Base-by-base conservation (phyloP, 2,329 filamentous ascomycete genomes). In the Akanthomyces muscarius region DNA sequence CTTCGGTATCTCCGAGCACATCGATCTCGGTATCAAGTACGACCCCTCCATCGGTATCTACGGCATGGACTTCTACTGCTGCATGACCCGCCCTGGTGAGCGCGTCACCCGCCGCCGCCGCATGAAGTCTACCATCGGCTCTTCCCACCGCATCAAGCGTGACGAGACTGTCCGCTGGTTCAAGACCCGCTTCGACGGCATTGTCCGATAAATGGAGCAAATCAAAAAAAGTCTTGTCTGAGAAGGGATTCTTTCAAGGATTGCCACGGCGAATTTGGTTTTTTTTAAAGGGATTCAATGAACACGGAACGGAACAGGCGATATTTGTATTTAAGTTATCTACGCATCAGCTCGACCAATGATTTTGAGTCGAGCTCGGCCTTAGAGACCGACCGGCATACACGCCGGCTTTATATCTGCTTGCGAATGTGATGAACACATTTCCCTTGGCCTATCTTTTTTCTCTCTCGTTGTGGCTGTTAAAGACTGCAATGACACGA, bases 31-130 rank as follows among this genome's bases (percentile, higher is more conserved):
- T 77, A 99, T 99, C 91, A 99, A 99, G 89, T 97, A 97, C 86
- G 93, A 97, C 85, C 93, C 93, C 70, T 90, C 87, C 69, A 97
- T 97, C 74, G 93, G 93, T 89, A 97, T 97, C 81, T 97, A 97
- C 87, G 93, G 95, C 80, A 99, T 99, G 95, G 95, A 99, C 85
- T 99, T 99, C 85, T 99, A 97, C 90, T 93, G 89, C 91, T 98
- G 94, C 92, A 99, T 99, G 95, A 97, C 92, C 86, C 93, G 95
- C 77, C 95, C 94, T 75, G 95, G 95, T 84, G 93, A 97, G 88
- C 93, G 95, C 80, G 92, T 99, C 78, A 90, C 91, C 80, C 94
- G 92, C 86, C 92, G 95, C 78, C 90, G 94, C 80, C 92, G 94
- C 76, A 88, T 84, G 83, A 90, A 96, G 88, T 85, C 87, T 84